Conservation (phyloP, 192 early-diverging fungal species). For the Globomyces pollinis-pini region DNA sequence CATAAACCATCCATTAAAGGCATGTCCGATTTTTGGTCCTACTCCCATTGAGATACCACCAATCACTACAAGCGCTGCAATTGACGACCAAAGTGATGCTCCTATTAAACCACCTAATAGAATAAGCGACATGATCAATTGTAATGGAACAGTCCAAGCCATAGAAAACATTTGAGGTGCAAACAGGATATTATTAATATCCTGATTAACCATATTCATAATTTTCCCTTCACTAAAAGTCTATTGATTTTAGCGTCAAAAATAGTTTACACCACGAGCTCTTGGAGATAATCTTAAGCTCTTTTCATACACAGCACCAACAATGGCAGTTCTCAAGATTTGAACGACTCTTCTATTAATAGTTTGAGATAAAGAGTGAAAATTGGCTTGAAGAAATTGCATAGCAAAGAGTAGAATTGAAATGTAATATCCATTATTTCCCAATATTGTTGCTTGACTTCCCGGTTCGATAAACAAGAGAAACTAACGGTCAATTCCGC, state of each 20-base stretch:
- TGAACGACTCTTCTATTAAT: constrained; percentile 29
- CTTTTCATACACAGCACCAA: constrained; percentile 60
- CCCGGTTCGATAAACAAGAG: background rate
- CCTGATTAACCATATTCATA: constrained; percentile 25
- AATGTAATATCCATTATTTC: constrained; percentile 35
- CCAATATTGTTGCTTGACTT: background rate
- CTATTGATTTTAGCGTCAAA: background rate
- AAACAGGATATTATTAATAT: constrained; percentile 11
- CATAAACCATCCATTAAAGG: background rate
- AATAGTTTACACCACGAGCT: background rate
- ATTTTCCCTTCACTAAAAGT: constrained; percentile 15
- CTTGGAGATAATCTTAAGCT: constrained; percentile 40
- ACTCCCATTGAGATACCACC: background rate
- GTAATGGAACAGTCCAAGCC: background rate
- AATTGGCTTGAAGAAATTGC: constrained; percentile 27
- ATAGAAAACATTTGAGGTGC: too few species aligned
- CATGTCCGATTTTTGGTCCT: background rate
- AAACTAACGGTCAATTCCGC: too few species aligned
- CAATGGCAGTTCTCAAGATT: constrained; percentile 37
- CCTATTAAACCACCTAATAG: background rate
- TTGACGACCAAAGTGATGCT: background rate
- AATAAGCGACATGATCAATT: background rate
- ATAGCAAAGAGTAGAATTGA: constrained; percentile 45
- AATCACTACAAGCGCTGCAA: background rate
- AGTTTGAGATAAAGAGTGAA: constrained; percentile 25